These are phyloP conservation scores for Xerocomellus amylosporus DNA, from an alignment of 768 basidiomycete species.

Conservation along the genomic window DNA sequence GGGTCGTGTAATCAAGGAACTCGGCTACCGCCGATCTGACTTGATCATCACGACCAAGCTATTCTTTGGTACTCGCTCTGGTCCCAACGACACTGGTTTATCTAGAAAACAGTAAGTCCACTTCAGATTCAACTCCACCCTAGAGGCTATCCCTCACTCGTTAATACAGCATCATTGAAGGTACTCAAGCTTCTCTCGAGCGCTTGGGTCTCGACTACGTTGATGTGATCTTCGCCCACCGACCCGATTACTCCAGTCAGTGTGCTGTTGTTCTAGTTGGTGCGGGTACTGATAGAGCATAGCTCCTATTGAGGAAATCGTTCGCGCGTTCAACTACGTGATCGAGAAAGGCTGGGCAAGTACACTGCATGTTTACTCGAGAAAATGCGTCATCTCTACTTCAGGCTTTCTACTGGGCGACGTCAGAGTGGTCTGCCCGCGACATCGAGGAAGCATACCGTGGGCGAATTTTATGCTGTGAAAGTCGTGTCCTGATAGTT, in stretches of 20 bases:
- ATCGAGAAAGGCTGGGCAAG: slow-evolving; percentile 48
- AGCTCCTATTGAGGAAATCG: slow-evolving; percentile 52
- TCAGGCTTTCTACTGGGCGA: slow-evolving; percentile 46
- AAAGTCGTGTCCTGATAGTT: not conserved
- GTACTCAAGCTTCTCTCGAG: slow-evolving; percentile 47
- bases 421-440: slow-evolving; percentile 54
- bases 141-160: not conserved
- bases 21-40: slow-evolving; percentile 48
- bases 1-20: slow-evolving; percentile 55
- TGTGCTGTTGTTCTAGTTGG: not conserved
- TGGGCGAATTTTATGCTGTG: slow-evolving; percentile 5
- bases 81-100: slow-evolving; percentile 42
- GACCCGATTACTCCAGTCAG: slow-evolving; percentile 40
- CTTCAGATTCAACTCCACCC: not conserved
- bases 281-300: not conserved
- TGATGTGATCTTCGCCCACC: slow-evolving; percentile 50
- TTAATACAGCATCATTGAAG: slow-evolving; percentile 51
- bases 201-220: slow-evolving; percentile 55
- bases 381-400: not conserved
- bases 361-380: not conserved
- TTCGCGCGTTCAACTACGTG: slow-evolving; percentile 56
- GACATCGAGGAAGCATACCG: slow-evolving; percentile 47
- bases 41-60: slow-evolving; percentile 56
- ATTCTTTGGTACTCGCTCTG: slow-evolving; percentile 52
- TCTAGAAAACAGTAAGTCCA: slow-evolving; percentile 32